Evolutionary conservation across 2,329 filamentous ascomycete species (phyloP), one percentile per base, ranked within the genome.

Genomic region (Thelonectria olida): DNA sequence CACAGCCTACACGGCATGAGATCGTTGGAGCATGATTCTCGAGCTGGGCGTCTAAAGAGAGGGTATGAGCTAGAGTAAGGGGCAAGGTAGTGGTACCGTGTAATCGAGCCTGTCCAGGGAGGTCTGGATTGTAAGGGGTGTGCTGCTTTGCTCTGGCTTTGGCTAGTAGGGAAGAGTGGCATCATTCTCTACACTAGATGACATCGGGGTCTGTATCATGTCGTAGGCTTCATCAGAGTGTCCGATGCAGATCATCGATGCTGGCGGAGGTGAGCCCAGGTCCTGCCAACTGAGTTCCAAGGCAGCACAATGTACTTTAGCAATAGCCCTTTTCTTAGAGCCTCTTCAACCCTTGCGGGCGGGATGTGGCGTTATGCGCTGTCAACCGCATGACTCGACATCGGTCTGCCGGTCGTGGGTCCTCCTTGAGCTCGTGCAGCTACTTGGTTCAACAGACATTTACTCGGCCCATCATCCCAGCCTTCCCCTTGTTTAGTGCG

Each of bases 221-320:
- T 47, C 55, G 27, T 28, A 31, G 27, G 39, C 19, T 19, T 39
- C 13, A 17, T 17, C 8, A 39, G 55, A 45, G 47, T 9, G 27
- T 47, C n/a, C 10, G 47, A 45, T 23, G 22, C 27, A 25, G 28
- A 44, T 42, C 52, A 10, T 20, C 19, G 52, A 56, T 47, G 58
- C 38, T 39, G 25, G 36, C 28, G 28, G 22, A 36, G 51, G 45
- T 44, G 20, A 34, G 13, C 28, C 39, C 17, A 17, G 27, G 45
- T 38, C 52, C 36, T 51, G 38, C 45, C 20, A 48, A 27, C 28
- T 45, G 5, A 17, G 22, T 47, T 47, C 31, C 39, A 45, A 45
- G 10, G 39, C 27, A 13, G 19, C 27, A 31, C 17, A 27, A 51
- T 17, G 36, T 22, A 38, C 38, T 38, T 31, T 23, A 20, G 10